phyloP scores from a whole-genome alignment of 305 asterid species.

The Plantago coronopus region DNA sequence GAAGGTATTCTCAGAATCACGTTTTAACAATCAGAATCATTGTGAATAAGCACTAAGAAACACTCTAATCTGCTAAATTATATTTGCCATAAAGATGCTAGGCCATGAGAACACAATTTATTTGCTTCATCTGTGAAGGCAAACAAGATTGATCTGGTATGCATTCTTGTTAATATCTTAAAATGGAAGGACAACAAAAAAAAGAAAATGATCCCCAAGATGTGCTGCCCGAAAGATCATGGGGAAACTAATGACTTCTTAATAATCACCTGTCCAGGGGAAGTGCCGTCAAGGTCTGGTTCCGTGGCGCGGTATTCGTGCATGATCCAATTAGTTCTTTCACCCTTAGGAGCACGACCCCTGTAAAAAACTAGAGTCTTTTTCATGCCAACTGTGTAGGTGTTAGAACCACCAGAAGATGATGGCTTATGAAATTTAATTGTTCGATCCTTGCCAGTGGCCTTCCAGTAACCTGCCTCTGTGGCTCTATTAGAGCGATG shows the following conservation, averaged over 20 bases:
- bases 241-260: neutral
- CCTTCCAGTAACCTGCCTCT: constrained; percentile 82
- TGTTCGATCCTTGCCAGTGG: constrained; percentile 81
- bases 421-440: constrained; percentile 52
- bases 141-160: too few relatives aligned
- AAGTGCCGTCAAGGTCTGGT: constrained; percentile 71
- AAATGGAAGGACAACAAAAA: too few relatives aligned
- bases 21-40: too few relatives aligned
- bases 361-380: constrained; percentile 67
- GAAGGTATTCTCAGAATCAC: too few relatives aligned
- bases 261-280: constrained; percentile 57
- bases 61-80: too few relatives aligned
- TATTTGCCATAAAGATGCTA: too few relatives aligned
- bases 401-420: constrained; percentile 28
- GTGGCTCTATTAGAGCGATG: constrained; percentile 77
- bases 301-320: constrained; percentile 77
- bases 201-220: too few relatives aligned
- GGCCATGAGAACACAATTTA: too few relatives aligned
- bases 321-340: constrained; percentile 72
- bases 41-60: too few relatives aligned
- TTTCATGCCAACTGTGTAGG: constrained; percentile 60
- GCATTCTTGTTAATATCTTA: too few relatives aligned
- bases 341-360: constrained; percentile 81
- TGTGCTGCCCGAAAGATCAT: neutral
- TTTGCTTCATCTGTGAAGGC: too few relatives aligned